Conservation (phyloP, 192 early-diverging fungal species). For the Entomortierella parvispora region DNA sequence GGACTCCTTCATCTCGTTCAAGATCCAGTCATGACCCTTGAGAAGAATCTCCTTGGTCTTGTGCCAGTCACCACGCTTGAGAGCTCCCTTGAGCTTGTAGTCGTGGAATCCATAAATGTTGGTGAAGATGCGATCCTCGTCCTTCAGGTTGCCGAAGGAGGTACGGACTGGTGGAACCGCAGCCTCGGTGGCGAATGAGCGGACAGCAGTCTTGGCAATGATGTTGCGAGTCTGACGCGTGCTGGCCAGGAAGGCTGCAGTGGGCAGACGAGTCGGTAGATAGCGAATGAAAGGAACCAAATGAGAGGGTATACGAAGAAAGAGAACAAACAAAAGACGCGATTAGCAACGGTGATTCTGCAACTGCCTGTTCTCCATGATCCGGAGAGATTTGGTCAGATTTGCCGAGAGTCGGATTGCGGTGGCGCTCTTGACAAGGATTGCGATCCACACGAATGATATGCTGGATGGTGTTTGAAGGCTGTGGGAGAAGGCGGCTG, state of each 20-base stretch:
- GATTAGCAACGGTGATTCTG: no score
- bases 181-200: conserved; percentile 36
- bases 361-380: no score
- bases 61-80: conserved; percentile 98
- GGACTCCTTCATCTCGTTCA: conserved; percentile 96
- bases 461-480: no score
- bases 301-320: no score
- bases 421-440: no score
- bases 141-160: conserved; percentile 78
- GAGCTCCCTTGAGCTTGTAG: conserved; percentile 86
- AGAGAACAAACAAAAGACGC: no score
- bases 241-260: conserved; percentile 11
- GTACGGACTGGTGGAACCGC: conserved; percentile 52
- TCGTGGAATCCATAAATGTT: conserved; percentile 96
- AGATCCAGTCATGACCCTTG: conserved; percentile 98
- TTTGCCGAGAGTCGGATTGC: no score
- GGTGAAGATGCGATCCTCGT: conserved; percentile 98
- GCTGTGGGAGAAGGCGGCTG: no score
- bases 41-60: conserved; percentile 98
- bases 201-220: conserved; percentile 24
- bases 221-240: conserved; percentile 1
- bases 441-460: no score
- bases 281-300: no score
- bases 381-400: no score
- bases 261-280: no score